Conservation (phyloP, 345 rosid species). For the Salix exigua region DNA sequence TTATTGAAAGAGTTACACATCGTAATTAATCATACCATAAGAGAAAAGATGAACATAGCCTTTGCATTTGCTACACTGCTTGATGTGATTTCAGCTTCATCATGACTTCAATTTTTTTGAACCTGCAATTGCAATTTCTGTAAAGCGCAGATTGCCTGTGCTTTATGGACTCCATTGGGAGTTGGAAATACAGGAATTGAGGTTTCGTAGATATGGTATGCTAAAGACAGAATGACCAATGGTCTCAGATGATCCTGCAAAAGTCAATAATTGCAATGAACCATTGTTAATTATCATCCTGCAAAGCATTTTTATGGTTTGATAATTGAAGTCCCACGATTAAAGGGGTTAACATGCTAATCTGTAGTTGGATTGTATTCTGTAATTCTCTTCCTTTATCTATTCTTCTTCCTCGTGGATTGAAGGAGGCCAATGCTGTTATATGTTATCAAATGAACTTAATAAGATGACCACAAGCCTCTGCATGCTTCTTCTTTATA, state of each 20-base stretch:
- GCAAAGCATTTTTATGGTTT: no score
- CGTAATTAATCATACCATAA: background rate
- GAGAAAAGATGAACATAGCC: background rate
- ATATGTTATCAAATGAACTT: background rate
- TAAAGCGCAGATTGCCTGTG: no score
- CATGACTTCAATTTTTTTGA: background rate
- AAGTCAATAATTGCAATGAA: background rate
- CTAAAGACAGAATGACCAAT: background rate
- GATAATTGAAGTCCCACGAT: no score
- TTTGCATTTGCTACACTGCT: background rate
- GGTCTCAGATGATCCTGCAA: background rate
- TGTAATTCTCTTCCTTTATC: background rate
- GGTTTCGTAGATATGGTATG: background rate
- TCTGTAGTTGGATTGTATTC: background rate
- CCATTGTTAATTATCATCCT: background rate
- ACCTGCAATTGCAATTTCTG: background rate
- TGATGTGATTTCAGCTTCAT: background rate
- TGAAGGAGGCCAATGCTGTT: background rate
- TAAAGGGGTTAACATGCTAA: no score
- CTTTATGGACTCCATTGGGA: background rate
- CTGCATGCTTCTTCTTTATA: no score
- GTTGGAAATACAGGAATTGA: background rate
- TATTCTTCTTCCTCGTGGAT: background rate
- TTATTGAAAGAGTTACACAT: background rate
- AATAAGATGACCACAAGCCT: background rate